Evolutionary conservation across 768 basidiomycete species (phyloP).

Genomic region (Cystofilobasidium bisporidii): DNA sequence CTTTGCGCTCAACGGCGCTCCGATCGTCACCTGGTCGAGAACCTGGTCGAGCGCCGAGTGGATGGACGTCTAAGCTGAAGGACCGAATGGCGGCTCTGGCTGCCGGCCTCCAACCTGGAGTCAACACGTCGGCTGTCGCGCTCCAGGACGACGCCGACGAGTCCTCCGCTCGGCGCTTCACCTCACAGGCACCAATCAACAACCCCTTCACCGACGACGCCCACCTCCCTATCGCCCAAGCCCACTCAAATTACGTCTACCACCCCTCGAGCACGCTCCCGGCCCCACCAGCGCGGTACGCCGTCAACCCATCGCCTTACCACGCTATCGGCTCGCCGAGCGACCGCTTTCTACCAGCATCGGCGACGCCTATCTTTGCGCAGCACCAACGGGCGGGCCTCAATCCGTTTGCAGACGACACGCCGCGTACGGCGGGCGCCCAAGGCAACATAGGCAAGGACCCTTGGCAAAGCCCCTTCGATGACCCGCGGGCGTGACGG

Average conservation of each 20-base stretch:
- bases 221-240: not conserved
- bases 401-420: not conserved
- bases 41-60: not conserved
- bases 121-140: too few relatives aligned
- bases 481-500: not conserved
- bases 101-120: not conserved
- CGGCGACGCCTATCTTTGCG: not conserved
- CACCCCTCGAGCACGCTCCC: not conserved
- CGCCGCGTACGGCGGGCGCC: not conserved
- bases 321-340: not conserved
- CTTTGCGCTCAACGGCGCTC: not conserved
- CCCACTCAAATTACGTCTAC: not conserved
- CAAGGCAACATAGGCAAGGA: not conserved
- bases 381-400: not conserved
- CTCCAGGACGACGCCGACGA: not conserved
- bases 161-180: too few relatives aligned
- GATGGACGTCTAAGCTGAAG: not conserved
- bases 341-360: not conserved
- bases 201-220: constrained; percentile 1
- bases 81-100: not conserved
- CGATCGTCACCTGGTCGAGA: not conserved
- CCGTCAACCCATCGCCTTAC: not conserved
- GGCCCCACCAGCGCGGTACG: not conserved
- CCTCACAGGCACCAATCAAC: not conserved
- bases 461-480: not conserved